Evolutionary conservation across 2,329 filamentous ascomycete genomes (phyloP).

Genomic region (Colletotrichum musae): DNA sequence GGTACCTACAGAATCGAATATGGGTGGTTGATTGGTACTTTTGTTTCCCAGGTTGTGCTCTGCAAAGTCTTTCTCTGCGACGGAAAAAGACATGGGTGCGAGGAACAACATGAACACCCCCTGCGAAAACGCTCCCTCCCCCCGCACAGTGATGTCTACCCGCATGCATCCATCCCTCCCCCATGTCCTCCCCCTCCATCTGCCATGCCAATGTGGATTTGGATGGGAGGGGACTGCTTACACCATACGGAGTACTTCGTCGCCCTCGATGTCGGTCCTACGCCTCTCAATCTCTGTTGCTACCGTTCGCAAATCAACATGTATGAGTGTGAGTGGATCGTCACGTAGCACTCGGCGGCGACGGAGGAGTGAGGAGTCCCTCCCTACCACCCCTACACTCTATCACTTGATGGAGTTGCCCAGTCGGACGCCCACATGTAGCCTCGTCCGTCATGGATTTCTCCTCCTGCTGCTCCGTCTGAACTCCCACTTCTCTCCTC

Average conservation of each 20-base stretch:
- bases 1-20: too few relatives aligned
- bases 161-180: background rate
- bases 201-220: background rate
- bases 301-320: too few relatives aligned
- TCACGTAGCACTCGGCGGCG: constrained; percentile 32
- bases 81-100: constrained; percentile 7
- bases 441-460: constrained; percentile 4
- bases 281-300: too few relatives aligned
- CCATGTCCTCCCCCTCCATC: background rate
- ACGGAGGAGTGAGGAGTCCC: constrained; percentile 1
- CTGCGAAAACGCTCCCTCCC: constrained; percentile 21
- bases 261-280: too few relatives aligned
- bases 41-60: background rate
- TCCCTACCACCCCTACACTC: too few relatives aligned
- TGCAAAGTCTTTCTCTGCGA: background rate
- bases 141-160: constrained; percentile 34
- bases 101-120: constrained; percentile 10
- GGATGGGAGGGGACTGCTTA: too few relatives aligned
- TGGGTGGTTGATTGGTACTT: too few relatives aligned
- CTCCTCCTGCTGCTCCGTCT: background rate
- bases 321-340: constrained; percentile 36
- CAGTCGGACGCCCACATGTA: constrained; percentile 28
- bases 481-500: background rate
- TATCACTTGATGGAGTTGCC: background rate
- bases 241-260: too few relatives aligned